Evolutionary conservation across 2,329 filamentous ascomycete species (phyloP).

Genomic region (Fusarium papillatum): DNA sequence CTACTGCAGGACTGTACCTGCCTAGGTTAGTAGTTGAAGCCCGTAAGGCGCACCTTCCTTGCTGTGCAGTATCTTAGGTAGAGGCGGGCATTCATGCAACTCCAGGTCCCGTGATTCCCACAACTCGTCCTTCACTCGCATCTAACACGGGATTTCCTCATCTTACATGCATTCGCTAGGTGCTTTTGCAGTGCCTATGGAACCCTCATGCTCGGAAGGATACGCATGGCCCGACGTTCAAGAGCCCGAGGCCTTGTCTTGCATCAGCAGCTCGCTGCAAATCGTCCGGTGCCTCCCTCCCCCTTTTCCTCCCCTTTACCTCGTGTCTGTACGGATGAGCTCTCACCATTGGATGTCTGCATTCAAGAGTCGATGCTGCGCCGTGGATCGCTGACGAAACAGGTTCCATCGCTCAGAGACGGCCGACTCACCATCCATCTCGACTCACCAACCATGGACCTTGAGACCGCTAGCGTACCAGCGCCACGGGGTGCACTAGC

Average conservation of each 20-base stretch:
- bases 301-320: slow-evolving; percentile 7
- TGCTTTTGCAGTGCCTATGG: background rate
- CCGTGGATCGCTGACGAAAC: slow-evolving; percentile 41
- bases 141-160: slow-evolving; percentile 9
- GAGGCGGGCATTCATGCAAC: slow-evolving; percentile 19
- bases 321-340: slow-evolving; percentile 17
- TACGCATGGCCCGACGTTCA: slow-evolving; percentile 5
- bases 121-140: background rate
- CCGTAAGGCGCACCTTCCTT: slow-evolving; percentile 4
- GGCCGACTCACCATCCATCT: slow-evolving; percentile 38
- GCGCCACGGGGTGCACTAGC: slow-evolving; percentile 39
- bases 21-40: background rate
- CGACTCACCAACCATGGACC: slow-evolving; percentile 29
- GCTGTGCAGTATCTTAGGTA: background rate
- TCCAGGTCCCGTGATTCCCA: slow-evolving; percentile 13
- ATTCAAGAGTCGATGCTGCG: slow-evolving; percentile 26
- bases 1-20: slow-evolving; percentile 3
- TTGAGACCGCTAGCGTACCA: slow-evolving; percentile 41
- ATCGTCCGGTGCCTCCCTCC: slow-evolving; percentile 13
- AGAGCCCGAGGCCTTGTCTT: slow-evolving; percentile 24
- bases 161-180: slow-evolving; percentile 32
- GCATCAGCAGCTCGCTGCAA: slow-evolving; percentile 22
- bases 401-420: slow-evolving; percentile 29
- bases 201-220: background rate
- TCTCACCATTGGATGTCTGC: slow-evolving; percentile 25